Evolutionary conservation across 306 rosid species (phyloP), one percentile per base, ranked within the genome.

Genomic region (Chamaecrista fasciculata): DNA sequence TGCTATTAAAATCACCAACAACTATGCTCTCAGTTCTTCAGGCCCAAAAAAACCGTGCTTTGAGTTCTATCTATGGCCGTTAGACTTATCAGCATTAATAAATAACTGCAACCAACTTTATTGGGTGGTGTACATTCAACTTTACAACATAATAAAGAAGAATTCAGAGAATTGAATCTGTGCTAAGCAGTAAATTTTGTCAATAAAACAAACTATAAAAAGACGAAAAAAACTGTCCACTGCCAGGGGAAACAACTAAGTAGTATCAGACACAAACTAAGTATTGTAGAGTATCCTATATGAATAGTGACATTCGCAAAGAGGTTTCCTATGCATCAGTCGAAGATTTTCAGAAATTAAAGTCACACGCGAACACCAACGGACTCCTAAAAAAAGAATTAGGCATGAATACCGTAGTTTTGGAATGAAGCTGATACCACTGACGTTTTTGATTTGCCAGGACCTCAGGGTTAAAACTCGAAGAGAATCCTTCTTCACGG

Each of bases 351-450:
- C 16, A 81, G 62, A 73, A 62, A 44, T 11, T 52, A 74, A 76
- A 8, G 8, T 20, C 3, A 36, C 18, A 51, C 63, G 50, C 11
- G 42, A 68, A 59, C 23, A 29, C 4, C 64, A 10, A 16, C 18
- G 49, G 68, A 74, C 37, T 39, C 76, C 70, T 58, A 23, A 51
- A 77, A 61, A 11, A 21, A 16, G 11, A 62, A 56, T 6, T 43
- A 11, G 12, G 51, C 53, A 56, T 62, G 72, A 78, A 69, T 81
- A 94, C 98, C 97, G 58, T 53, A 79, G 85, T 63, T 80, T 82
- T 90, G 76, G 98, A 86, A 84, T 88, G 97, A 79, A 85, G 88
- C 85, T 62, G 98, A 86, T 86, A 90, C 98, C 98, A 94, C 90
- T 82, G 97, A 40, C 98, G 94, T 90, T 94, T 94, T 74, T 94